Evolutionary conservation across 306 rosid genomes (phyloP).

Genomic region (Vigna angularis): DNA sequence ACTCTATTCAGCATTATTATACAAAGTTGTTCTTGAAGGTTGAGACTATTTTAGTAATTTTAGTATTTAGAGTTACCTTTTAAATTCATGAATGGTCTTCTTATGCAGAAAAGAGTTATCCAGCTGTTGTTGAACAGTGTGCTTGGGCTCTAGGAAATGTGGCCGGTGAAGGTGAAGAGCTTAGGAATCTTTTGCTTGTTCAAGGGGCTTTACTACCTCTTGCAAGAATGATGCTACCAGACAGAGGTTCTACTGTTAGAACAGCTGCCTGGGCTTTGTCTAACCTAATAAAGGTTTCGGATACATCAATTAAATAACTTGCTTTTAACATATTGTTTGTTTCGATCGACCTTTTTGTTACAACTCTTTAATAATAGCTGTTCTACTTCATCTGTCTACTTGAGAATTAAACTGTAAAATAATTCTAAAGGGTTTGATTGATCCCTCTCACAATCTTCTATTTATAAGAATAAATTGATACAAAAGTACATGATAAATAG

Average conservation of each 20-base stretch:
- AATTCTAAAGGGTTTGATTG: too few relatives aligned
- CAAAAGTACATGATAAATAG: too few relatives aligned
- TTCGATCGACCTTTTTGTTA: conserved; percentile 1
- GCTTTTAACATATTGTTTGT: conserved; percentile 14
- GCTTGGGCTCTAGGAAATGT: conserved; percentile 98
- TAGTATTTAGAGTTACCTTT: conserved; percentile 37
- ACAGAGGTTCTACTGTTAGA: conserved; percentile 86
- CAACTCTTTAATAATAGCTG: conserved; percentile 10
- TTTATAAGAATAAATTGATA: too few relatives aligned
- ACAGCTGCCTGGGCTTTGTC: conserved; percentile 99
- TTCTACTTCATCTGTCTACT: neutral
- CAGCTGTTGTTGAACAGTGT: conserved; percentile 93
- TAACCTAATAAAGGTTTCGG: conserved; percentile 89
- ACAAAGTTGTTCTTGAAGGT: conserved; percentile 32
- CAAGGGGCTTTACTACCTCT: conserved; percentile 93
- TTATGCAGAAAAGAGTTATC: conserved; percentile 80
- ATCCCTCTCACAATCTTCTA: too few relatives aligned
- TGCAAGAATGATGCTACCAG: conserved; percentile 91
- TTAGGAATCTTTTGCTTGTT: conserved; percentile 79
- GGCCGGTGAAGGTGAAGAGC: conserved; percentile 95
- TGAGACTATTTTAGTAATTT: conserved; percentile 38
- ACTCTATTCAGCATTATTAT: conserved; percentile 26
- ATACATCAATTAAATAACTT: conserved; percentile 41
- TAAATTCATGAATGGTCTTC: conserved; percentile 37
- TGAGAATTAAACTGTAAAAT: too few relatives aligned